These are phyloP conservation scores for Luzula sylvatica DNA, from an alignment of 176 grass and related monocot species.

Conservation along the genomic window DNA sequence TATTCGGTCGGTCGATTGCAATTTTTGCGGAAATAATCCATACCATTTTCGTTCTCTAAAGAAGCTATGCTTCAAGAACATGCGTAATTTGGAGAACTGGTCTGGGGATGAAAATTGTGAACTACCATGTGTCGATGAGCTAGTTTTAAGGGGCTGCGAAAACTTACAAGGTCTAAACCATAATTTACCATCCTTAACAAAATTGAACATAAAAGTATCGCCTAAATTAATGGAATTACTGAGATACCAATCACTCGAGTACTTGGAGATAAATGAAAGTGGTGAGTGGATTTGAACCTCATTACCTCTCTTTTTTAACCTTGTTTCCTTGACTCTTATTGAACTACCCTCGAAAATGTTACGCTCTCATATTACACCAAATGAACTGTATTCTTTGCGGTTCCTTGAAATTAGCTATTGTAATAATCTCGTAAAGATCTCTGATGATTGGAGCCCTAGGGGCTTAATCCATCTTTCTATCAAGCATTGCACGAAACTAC, in stretches of 20 bases:
- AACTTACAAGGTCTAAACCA: conserved; percentile 21
- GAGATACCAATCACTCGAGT: conserved; percentile 20
- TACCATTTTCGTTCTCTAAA: conserved; percentile 14
- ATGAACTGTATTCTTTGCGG: conserved; percentile 6
- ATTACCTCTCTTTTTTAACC: conserved; percentile 13
- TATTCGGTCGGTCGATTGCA: not conserved
- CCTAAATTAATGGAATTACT: not conserved
- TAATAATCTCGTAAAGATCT: conserved; percentile 3
- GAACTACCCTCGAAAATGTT: conserved; percentile 6
- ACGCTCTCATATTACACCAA: not conserved
- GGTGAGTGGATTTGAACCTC: conserved; percentile 36
- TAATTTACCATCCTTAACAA: conserved; percentile 23
- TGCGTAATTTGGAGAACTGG: conserved; percentile 16
- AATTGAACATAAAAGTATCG: conserved; percentile 20
- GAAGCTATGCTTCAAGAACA: conserved; percentile 32
- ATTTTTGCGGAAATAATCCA: conserved; percentile 6
- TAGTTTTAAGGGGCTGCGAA: conserved; percentile 26
- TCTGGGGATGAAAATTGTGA: not conserved
- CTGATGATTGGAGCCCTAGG: conserved; percentile 23
- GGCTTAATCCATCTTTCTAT: conserved; percentile 16
- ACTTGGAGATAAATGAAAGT: conserved; percentile 3
- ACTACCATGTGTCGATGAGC: conserved; percentile 21
- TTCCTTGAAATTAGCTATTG: conserved; percentile 34
- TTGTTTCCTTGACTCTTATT: conserved; percentile 25
- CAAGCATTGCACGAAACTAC: conserved; percentile 26